Conservation (phyloP, 2,329 filamentous ascomycete genomes). For the Myrmaecium sp. region DNA sequence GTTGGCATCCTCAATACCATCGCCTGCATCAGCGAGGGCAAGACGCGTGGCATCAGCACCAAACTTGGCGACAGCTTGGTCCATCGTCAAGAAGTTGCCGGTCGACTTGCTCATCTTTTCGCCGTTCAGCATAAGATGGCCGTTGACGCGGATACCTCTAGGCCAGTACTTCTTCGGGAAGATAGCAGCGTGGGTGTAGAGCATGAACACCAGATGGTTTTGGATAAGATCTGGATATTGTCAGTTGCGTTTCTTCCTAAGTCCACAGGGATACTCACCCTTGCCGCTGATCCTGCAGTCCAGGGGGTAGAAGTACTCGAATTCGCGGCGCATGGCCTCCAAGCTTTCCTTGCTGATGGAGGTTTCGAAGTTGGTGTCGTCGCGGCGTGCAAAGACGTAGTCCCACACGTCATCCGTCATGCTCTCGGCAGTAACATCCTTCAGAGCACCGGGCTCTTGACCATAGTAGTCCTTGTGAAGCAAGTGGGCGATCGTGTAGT, state of each 20-base stretch:
- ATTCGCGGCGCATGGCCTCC: constrained; percentile 71
- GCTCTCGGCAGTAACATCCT: constrained; percentile 57
- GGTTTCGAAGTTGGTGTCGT: constrained; percentile 52
- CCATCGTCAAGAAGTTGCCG: constrained; percentile 88
- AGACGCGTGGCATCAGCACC: constrained; percentile 86
- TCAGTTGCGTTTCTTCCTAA: constrained; percentile 52
- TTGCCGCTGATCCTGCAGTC: constrained; percentile 82
- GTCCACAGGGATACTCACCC: too few species aligned
- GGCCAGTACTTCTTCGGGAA: constrained; percentile 87
- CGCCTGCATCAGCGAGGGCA: constrained; percentile 83
- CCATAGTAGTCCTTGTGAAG: constrained; percentile 82
- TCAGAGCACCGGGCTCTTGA: constrained; percentile 47
- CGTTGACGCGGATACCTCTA: constrained; percentile 68
- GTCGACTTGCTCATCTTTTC: constrained; percentile 99
- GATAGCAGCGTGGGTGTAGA: constrained; percentile 83
- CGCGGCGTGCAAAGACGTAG: constrained; percentile 71
- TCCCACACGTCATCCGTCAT: constrained; percentile 96
- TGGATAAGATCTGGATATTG: constrained; percentile 24
- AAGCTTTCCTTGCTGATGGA: constrained; percentile 60
- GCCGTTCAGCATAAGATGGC: constrained; percentile 84
- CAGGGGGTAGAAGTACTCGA: constrained; percentile 93
- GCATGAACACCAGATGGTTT: constrained; percentile 89
- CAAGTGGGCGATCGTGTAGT: constrained; percentile 42
- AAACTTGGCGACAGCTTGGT: constrained; percentile 76
- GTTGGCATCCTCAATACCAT: constrained; percentile 89